Base-by-base conservation (phyloP, 2,329 filamentous ascomycete genomes). In the Chaetothyriales sp. region DNA sequence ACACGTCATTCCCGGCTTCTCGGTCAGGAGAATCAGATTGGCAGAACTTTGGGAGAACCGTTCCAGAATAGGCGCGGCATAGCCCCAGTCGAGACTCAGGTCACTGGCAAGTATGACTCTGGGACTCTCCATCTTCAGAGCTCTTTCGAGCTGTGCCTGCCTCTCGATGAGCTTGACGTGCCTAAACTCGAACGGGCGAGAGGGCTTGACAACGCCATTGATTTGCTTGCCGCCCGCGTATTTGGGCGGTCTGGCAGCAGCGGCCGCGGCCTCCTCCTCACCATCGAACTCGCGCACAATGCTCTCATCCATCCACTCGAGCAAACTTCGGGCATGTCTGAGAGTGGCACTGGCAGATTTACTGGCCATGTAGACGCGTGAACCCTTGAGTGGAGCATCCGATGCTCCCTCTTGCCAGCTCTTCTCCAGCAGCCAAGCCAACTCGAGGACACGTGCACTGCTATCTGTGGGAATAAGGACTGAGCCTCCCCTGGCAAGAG, bases 281-380 rank as follows among this genome's bases (percentile, higher is more conserved):
- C 68, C 73, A 65, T 95, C 89, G 56, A 95, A 94, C 62, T 97
- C 90, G 51, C 89, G 82, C 44, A 94, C 85, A 54, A 98, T 94
- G 53, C 82, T 84, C 63, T 95, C 89, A 64, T 97, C 89, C 89
- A 98, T 97, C 92, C 92, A 98, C 65, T 98, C 92, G 29, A 98
- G 74, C 86, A 98, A 94, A 66, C 90, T 95, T 59, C 89, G 79
- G 22, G 90, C 86, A 59, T 95, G 87, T 49, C 88, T 79, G 76
- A 97, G 86, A 0, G 89, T 94, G 56, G 88, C 89, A 53, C 86
- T 83, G 57, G 87, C 85, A 55, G 88, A 94, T 54, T 83, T 83
- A 43, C 89, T 89, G 0, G 89, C 90, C 44, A 98, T 74, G 64
- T 89, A 95, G 0, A 95, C 73, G 48, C 72, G 73, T 8, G 76